Evolutionary conservation across 148 eudicot species (phyloP), one percentile per base, ranked within the genome.

Genomic region (Agrostemma githago): DNA sequence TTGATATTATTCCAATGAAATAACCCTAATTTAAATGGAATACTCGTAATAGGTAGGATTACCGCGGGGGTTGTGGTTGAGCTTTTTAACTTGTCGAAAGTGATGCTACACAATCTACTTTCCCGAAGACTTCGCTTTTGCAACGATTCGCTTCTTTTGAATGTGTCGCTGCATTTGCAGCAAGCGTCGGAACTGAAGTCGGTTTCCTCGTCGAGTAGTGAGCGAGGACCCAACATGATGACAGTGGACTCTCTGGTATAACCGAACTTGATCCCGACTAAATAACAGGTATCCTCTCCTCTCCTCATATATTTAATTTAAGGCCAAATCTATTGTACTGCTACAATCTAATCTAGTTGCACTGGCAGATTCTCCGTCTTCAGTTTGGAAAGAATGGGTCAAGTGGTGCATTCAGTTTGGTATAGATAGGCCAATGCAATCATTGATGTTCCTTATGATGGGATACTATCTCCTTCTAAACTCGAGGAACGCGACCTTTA

Each of bases 321-420:
- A 40, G 12, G 3, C 43, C 14, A 43, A 37, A 53, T 20, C 20
- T 8, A 17, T 17, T 20, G 15, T 43, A n/a, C n/a, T n/a, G n/a
- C n/a, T n/a, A n/a, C 8, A 8, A 37, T 20, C 41, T 42, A 1
- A 17, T 19, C 0, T 56, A 20, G n/a, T 26, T 44, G 40, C 77
- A 57, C 72, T 72, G 44, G 42, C 86, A 94, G 98, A 97, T 82
- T 96, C 98, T 73, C 97, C 92, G 66, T 94, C 98, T 67, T 89
- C 98, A 26, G 90, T 94, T 77, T 94, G 98, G 98, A 94, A 94
- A 82, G 98, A 94, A 78, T 94, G 98, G 98, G 84, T 94, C 65
- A 94, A 91, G 75, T 94, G 98, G 98, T 94, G 98, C 82, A 87
- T 94, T 82, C 91, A 94, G 75, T 94, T 94, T 83, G 98, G 98